A percentile compares a stretch with the other conserved stretches of the same genome.
These are phyloP conservation scores for Ascodesmis nigricans DNA, from an alignment of 495 filamentous ascomycete genomes.

Conservation along the genomic window DNA sequence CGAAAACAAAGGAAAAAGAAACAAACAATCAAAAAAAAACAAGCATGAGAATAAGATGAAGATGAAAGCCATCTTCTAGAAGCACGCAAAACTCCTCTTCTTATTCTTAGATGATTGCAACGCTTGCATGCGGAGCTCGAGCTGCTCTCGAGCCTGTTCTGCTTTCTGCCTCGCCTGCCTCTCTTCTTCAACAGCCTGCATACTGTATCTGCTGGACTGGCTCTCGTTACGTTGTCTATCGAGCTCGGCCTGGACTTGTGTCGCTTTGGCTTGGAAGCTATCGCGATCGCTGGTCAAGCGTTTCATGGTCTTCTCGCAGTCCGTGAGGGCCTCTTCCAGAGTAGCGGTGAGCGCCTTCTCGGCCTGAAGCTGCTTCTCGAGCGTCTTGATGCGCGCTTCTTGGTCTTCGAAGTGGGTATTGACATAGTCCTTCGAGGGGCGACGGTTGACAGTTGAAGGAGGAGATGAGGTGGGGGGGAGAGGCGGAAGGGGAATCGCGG, in stretches of 20 bases:
- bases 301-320: constrained; percentile 55
- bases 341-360: constrained; percentile 92
- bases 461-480: constrained; percentile 38
- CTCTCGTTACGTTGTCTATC: constrained; percentile 36
- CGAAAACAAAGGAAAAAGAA: constrained; percentile 10
- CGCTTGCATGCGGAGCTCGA: constrained; percentile 88
- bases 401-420: constrained; percentile 63
- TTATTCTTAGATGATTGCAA: constrained; percentile 82
- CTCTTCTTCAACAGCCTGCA: constrained; percentile 90
- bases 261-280: constrained; percentile 66
- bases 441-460: constrained; percentile 31
- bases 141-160: constrained; percentile 62
- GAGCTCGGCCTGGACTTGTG: constrained; percentile 56
- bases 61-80: constrained; percentile 31
- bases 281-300: constrained; percentile 42
- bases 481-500: constrained; percentile 81
- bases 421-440: constrained; percentile 61
- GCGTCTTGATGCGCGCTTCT: constrained; percentile 79
- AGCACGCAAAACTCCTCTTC: constrained; percentile 89
- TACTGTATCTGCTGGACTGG: constrained; percentile 49
- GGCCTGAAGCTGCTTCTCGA: constrained; percentile 88
- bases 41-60: neutral
- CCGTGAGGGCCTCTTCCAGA: constrained; percentile 82
- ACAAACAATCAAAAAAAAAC: constrained; percentile 7
- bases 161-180: constrained; percentile 65